These are phyloP conservation scores for Venturia nashicola DNA, from an alignment of 2,329 filamentous ascomycete genomes.

Conservation along the genomic window DNA sequence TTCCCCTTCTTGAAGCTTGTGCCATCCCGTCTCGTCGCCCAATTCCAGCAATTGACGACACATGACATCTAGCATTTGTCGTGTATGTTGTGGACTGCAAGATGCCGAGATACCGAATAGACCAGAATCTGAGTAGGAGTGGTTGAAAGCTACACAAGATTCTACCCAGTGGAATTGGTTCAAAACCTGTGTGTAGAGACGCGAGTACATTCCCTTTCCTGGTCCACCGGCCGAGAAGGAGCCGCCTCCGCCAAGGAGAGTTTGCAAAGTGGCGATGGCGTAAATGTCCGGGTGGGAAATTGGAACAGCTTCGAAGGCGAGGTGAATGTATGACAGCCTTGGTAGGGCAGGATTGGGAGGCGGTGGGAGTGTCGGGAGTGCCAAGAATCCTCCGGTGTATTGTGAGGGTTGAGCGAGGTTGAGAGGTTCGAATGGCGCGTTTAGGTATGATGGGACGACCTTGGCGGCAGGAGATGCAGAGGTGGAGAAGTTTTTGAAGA, in stretches of 20 bases:
- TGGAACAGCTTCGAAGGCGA: constrained; percentile 89
- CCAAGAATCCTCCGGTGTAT: constrained; percentile 90
- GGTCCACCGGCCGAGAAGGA: constrained; percentile 95
- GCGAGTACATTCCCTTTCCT: constrained; percentile 98
- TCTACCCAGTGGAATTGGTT: constrained; percentile 98
- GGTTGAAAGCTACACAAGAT: constrained; percentile 90
- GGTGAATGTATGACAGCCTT: constrained; percentile 80
- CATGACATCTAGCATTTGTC: constrained; percentile 86
- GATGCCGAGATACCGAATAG: constrained; percentile 87
- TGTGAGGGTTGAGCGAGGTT: constrained; percentile 56
- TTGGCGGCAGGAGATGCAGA: constrained; percentile 53
- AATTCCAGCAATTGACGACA: constrained; percentile 76
- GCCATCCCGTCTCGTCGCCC: constrained; percentile 62
- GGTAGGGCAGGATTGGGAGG: constrained; percentile 67
- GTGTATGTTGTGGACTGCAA: constrained; percentile 67
- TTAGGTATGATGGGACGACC: constrained; percentile 10
- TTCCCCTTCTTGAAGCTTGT: constrained; percentile 59
- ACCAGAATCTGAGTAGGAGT: constrained; percentile 90
- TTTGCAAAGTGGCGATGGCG: constrained; percentile 88
- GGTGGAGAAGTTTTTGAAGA: constrained; percentile 79
- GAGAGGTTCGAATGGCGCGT: constrained; percentile 22
- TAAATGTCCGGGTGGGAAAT: constrained; percentile 91
- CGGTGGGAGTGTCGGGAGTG: constrained; percentile 67
- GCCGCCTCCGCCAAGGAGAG: constrained; percentile 85
- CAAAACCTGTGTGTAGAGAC: constrained; percentile 92